phyloP scores from a whole-genome alignment of 2,329 filamentous ascomycete species.

The Colletotrichum godetiae region DNA sequence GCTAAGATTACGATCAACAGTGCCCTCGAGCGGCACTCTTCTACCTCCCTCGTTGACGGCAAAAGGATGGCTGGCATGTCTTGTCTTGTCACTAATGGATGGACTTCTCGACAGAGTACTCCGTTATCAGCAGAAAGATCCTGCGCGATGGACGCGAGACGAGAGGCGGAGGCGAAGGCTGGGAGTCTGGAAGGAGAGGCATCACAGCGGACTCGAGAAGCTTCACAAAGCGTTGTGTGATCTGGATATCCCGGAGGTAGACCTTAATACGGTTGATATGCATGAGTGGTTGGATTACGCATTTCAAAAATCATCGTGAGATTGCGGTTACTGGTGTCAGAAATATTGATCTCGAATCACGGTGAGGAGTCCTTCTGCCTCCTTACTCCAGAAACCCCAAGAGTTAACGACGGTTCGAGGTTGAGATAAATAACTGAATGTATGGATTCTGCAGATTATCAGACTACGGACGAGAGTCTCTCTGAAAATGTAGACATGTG shows the following conservation, averaged over 20 bases:
- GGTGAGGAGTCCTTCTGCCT: too few species aligned
- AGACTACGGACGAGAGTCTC: too few species aligned
- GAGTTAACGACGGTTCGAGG: too few species aligned
- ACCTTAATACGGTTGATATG: conserved; percentile 29
- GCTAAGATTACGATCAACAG: background rate
- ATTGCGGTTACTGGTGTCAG: background rate
- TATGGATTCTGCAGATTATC: too few species aligned
- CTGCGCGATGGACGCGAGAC: background rate
- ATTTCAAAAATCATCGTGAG: conserved; percentile 13
- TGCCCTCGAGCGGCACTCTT: background rate
- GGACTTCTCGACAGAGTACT: conserved; percentile 11
- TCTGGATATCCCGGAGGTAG: conserved; percentile 21
- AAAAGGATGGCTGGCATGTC: conserved; percentile 24
- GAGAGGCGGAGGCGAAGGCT: conserved; percentile 15
- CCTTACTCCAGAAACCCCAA: too few species aligned
- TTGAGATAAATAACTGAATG: too few species aligned
- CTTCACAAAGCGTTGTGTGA: conserved; percentile 24
- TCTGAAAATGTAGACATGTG: too few species aligned
- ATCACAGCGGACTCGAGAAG: conserved; percentile 26
- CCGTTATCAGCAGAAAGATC: conserved; percentile 2
- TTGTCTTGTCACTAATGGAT: conserved; percentile 15
- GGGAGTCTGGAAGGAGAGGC: conserved; percentile 24
- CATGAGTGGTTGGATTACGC: conserved; percentile 32
- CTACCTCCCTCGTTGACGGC: conserved; percentile 4
- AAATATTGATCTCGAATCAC: background rate